These are phyloP conservation scores for Eucommia ulmoides DNA, from an alignment of 257 asterid genomes.

Conservation along the genomic window DNA sequence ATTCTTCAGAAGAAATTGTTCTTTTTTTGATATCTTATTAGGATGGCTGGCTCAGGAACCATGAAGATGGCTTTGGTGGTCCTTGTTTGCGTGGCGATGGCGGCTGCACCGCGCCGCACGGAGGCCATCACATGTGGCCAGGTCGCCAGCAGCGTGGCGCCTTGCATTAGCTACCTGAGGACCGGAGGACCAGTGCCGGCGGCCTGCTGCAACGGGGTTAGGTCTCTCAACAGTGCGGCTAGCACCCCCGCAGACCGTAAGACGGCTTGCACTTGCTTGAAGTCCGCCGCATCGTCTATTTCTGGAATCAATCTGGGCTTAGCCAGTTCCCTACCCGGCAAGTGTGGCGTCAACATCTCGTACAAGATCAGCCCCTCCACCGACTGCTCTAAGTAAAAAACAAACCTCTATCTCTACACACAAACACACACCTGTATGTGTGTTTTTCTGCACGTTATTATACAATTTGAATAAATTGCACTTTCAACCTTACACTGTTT, in stretches of 20 bases:
- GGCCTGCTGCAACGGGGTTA: background rate
- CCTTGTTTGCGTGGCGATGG: background rate
- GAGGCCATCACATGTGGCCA: background rate
- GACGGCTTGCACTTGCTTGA: background rate
- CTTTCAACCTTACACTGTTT: too few relatives aligned
- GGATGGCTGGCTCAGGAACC: too few relatives aligned
- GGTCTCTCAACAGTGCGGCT: background rate
- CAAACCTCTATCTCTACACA: too few relatives aligned
- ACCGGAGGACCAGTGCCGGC: background rate
- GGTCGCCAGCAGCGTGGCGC: background rate
- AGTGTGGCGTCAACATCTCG: conserved; percentile 8
- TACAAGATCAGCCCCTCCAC: conserved; percentile 8
- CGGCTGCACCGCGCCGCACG: too few relatives aligned
- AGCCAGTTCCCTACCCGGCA: background rate
- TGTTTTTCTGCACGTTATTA: too few relatives aligned
- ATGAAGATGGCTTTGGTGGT: too few relatives aligned
- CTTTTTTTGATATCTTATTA: too few relatives aligned
- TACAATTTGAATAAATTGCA: too few relatives aligned
- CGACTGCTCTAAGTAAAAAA: conserved; percentile 9
- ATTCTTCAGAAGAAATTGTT: too few relatives aligned
- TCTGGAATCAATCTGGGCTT: background rate
- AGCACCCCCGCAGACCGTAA: background rate
- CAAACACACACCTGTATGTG: too few relatives aligned
- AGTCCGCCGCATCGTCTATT: background rate
- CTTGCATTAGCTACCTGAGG: background rate